Evolutionary conservation across 345 rosid species (phyloP).

Genomic region (Eucalyptus virginea): DNA sequence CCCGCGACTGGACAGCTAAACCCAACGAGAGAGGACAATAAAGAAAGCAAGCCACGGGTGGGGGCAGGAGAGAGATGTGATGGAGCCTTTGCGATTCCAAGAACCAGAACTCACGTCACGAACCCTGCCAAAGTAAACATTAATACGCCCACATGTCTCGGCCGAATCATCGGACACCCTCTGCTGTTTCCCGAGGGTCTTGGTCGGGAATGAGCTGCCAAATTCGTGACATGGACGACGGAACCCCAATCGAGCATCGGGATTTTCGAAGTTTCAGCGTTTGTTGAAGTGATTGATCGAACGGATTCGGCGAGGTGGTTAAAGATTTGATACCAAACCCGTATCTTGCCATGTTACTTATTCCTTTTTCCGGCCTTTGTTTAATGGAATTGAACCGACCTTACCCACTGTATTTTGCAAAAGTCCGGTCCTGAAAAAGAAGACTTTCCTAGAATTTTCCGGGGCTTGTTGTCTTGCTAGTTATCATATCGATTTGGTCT

Average conservation of each 20-base stretch:
- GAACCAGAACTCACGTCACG: neutral
- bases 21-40: neutral
- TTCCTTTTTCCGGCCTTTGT: neutral
- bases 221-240: neutral
- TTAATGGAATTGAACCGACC: neutral
- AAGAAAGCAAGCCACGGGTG: neutral
- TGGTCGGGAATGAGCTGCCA: neutral
- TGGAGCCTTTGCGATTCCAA: neutral
- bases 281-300: neutral
- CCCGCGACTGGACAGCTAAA: neutral
- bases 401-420: neutral
- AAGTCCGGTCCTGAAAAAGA: neutral
- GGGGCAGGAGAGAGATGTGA: neutral
- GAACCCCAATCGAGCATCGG: neutral
- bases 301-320: neutral
- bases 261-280: neutral
- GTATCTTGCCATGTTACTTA: neutral
- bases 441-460: neutral
- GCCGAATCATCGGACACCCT: neutral
- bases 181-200: neutral
- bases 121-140: neutral
- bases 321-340: neutral
- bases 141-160: neutral
- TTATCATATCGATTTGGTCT: neutral
- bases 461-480: neutral